Evolutionary conservation across 192 early-diverging fungal species (phyloP).

Genomic region (Polychytrium aggregatum): DNA sequence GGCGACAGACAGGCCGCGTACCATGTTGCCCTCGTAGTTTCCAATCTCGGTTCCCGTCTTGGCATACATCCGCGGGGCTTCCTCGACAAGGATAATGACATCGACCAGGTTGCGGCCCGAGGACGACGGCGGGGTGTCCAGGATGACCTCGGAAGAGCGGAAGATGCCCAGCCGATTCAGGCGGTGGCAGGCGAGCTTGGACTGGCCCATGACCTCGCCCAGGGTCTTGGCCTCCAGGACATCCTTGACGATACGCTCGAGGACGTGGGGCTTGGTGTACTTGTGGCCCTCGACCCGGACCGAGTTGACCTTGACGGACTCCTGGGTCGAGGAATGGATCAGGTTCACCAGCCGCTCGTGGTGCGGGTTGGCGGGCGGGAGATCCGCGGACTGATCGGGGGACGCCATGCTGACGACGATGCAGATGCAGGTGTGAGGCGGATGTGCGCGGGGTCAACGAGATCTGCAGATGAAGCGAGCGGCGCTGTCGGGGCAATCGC

Average conservation of each 20-base stretch:
- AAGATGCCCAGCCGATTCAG: conserved; percentile 61
- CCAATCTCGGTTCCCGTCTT: conserved; percentile 85
- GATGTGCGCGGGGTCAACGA: too few species aligned
- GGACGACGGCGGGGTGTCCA: conserved; percentile 46
- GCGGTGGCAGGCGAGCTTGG: conserved; percentile 40
- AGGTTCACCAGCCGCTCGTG: too few species aligned
- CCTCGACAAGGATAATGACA: conserved; percentile 60
- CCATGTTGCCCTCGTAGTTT: conserved; percentile 78
- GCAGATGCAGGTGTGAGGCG: too few species aligned
- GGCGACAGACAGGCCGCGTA: conserved; percentile 11
- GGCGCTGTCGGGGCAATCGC: too few species aligned
- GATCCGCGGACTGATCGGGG: too few species aligned
- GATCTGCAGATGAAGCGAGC: too few species aligned
- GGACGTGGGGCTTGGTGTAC: conserved; percentile 15
- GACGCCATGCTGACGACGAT: too few species aligned
- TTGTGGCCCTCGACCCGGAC: conserved; percentile 20
- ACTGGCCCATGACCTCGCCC: conserved; percentile 48
- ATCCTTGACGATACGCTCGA: conserved; percentile 15
- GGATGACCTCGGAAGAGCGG: conserved; percentile 45
- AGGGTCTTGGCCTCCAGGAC: conserved; percentile 28
- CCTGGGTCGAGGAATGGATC: too few species aligned
- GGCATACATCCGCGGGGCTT: conserved; percentile 59
- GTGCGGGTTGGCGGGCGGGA: too few species aligned
- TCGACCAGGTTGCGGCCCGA: conserved; percentile 40
- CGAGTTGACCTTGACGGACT: conserved; percentile 14